Evolutionary conservation across 768 basidiomycete species (phyloP), one percentile per base, ranked within the genome.

Genomic region (Scleroderma bovista): DNA sequence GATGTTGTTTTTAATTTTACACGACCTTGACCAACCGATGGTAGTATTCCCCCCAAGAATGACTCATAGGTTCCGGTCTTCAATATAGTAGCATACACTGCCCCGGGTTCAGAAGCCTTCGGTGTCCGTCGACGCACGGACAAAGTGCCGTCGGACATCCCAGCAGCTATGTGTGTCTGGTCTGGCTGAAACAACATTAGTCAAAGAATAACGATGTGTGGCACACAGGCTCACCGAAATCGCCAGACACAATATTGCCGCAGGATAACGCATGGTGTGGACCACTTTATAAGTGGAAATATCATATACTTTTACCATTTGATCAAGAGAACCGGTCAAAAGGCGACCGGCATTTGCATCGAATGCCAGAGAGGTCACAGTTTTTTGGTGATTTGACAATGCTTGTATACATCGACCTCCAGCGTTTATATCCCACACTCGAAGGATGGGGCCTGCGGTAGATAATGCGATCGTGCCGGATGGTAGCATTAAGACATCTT

Each of bases 231-330:
- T 60, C 68, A 95, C 94, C 51, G 95, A 97, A 41, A 98, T 76
- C 15, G 93, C 93, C 38, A 98, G 73, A 61, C 86, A 91, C 16
- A 99, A 75, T 2, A 99, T 69, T 6, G 93, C 91, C 5, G 93
- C 92, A 5, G 95, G 90, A 68, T 98, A 98, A 40, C 96, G 85
- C 92, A 99, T 98, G 4, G 96, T 97, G 61, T 99, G 96, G 13
- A 96, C 84, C 32, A 99, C 96, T 60, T 89, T 88, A 75, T 95
- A 97, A 15, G 82, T 82, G 63, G 87, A 81, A 33, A 94, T 83
- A 67, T 98, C 95, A 71, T 98, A 99, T 31, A 97, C 94, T 70
- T 99, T 99, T 51, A 98, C 91, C 88, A 99, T 88, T 57, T 95
- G 93, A 65, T 99, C 96, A 54, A 99, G 73, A 38, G 89, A 83